These are phyloP conservation scores for Epichloe scottii DNA, from an alignment of 2,329 filamentous ascomycete genomes.

Conservation along the genomic window DNA sequence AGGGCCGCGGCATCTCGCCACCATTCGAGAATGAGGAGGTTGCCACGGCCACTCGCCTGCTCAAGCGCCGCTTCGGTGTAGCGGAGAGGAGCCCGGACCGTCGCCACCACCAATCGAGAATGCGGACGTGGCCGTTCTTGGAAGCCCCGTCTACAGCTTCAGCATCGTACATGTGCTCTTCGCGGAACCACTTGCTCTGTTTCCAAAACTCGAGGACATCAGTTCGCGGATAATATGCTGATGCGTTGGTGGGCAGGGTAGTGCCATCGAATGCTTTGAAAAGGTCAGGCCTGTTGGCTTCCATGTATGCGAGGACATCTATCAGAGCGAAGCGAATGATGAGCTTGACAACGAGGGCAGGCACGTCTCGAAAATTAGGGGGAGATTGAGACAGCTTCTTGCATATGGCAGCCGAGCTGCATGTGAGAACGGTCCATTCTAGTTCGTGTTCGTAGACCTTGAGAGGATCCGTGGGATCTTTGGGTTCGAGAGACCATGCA, in stretches of 20 bases:
- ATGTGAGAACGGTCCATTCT: constrained; percentile 73
- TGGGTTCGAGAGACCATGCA: constrained; percentile 54
- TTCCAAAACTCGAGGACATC: constrained; percentile 89
- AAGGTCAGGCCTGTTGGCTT: constrained; percentile 52
- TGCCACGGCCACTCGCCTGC: constrained; percentile 72
- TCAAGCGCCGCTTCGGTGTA: constrained; percentile 84
- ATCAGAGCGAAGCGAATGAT: constrained; percentile 86
- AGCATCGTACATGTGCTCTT: constrained; percentile 66
- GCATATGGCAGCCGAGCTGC: constrained; percentile 58
- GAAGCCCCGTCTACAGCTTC: constrained; percentile 84
- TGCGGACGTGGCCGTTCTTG: constrained; percentile 69
- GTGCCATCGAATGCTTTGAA: constrained; percentile 81
- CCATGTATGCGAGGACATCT: constrained; percentile 59
- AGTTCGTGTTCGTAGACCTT: constrained; percentile 65
- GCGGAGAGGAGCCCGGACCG: constrained; percentile 62
- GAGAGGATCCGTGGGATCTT: constrained; percentile 48
- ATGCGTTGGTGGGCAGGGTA: constrained; percentile 77
- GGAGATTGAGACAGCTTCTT: constrained; percentile 60
- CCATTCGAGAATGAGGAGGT: constrained; percentile 82
- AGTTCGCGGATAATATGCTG: constrained; percentile 69
- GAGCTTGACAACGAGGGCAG: constrained; percentile 70
- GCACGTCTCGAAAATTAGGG: constrained; percentile 57
- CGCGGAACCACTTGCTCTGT: constrained; percentile 67
- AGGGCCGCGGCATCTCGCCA: constrained; percentile 63
- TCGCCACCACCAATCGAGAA: constrained; percentile 85